Evolutionary conservation across 176 grass and related monocot species (phyloP).

Genomic region (Zea mays): DNA sequence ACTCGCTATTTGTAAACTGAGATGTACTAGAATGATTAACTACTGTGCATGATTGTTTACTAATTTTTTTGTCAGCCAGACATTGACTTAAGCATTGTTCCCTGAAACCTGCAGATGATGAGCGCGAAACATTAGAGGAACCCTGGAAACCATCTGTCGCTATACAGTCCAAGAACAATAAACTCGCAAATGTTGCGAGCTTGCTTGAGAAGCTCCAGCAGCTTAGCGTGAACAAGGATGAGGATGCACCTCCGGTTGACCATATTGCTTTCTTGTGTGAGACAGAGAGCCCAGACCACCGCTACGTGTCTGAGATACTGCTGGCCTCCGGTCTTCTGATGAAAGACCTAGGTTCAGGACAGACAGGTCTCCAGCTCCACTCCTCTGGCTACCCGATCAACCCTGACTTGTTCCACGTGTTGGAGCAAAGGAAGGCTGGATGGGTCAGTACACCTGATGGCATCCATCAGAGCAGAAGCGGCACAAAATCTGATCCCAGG

Average conservation of each 20-base stretch:
- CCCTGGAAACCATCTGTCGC: slow-evolving; percentile 27
- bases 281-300: slow-evolving; percentile 63
- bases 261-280: slow-evolving; percentile 81
- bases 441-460: slow-evolving; percentile 47
- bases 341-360: slow-evolving; percentile 58
- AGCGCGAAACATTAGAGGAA: slow-evolving; percentile 38
- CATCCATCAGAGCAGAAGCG: slow-evolving; percentile 33
- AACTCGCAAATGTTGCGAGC: slow-evolving; percentile 70
- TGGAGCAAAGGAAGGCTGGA: slow-evolving; percentile 82
- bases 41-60: background rate
- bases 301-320: slow-evolving; percentile 82
- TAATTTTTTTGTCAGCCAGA: slow-evolving; percentile 11
- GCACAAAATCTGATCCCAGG: slow-evolving; percentile 51
- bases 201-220: slow-evolving; percentile 81
- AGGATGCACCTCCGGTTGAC: slow-evolving; percentile 55
- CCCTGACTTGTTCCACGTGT: slow-evolving; percentile 77
- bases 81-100: slow-evolving; percentile 20
- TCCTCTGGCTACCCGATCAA: slow-evolving; percentile 74
- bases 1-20: background rate
- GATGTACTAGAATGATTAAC: background rate
- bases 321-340: slow-evolving; percentile 92
- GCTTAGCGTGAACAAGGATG: slow-evolving; percentile 45
- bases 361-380: slow-evolving; percentile 55
- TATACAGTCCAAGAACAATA: slow-evolving; percentile 51
- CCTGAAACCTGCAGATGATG: slow-evolving; percentile 51